Percentiles rank a stretch among this genome's conserved stretches.
Evolutionary conservation across 1,284 basidiomycete species (phyloP).

Genomic region (Rhizoctonia solani): DNA sequence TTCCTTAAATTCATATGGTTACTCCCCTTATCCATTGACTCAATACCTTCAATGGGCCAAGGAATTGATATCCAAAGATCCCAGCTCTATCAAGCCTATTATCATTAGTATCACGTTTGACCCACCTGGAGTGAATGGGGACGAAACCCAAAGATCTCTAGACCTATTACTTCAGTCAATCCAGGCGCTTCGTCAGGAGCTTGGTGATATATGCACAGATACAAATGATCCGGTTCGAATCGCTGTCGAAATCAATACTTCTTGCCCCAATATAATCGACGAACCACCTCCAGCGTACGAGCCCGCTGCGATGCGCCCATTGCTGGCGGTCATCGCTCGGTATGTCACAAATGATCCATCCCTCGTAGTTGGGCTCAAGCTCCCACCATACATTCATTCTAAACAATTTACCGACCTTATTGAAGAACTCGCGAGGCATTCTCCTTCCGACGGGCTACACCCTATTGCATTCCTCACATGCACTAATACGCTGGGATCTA

Average conservation of each 20-base stretch:
- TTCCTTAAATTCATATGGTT: conserved; percentile 78
- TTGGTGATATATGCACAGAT: conserved; percentile 43
- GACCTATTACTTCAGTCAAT: conserved; percentile 59
- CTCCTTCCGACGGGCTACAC: conserved; percentile 42
- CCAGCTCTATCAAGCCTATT: conserved; percentile 58
- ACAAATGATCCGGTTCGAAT: conserved; percentile 48
- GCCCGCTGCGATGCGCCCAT: conserved; percentile 50
- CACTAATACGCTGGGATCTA: conserved; percentile 76
- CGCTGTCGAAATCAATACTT: conserved; percentile 76
- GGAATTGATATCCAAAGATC: conserved; percentile 35
- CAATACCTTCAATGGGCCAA: conserved; percentile 67
- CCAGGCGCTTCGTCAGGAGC: conserved; percentile 57
- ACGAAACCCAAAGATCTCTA: conserved; percentile 45
- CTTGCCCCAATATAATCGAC: conserved; percentile 74
- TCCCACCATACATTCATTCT: conserved; percentile 73
- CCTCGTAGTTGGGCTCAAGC: conserved; percentile 75
- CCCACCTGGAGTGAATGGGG: conserved; percentile 43
- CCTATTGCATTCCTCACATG: conserved; percentile 69
- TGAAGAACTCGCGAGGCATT: conserved; percentile 48
- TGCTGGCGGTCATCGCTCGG: conserved; percentile 59
- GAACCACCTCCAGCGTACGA: conserved; percentile 68
- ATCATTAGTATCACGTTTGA: conserved; percentile 75
- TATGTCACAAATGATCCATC: conserved; percentile 55
- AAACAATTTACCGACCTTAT: conserved; percentile 65
- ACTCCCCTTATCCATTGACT: conserved; percentile 70